Conservation (phyloP, 2,329 filamentous ascomycete species). For the Elsinoe ampelina region DNA sequence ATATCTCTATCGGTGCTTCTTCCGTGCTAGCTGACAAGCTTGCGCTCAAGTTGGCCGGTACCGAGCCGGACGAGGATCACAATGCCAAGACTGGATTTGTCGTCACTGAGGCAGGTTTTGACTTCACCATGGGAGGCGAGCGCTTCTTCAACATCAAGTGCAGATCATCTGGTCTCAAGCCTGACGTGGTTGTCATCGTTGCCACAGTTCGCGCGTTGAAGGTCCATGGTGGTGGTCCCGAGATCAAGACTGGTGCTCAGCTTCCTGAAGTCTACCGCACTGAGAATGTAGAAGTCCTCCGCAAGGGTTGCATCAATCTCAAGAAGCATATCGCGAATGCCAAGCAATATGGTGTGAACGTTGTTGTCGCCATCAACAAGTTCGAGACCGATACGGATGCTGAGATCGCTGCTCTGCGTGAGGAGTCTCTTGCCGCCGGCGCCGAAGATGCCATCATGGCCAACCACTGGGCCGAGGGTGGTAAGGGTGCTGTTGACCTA, state of each 20-base stretch:
- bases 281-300: conserved; percentile 87
- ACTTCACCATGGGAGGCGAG: conserved; percentile 99
- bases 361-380: conserved; percentile 95
- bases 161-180: conserved; percentile 81
- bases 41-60: conserved; percentile 89
- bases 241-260: conserved; percentile 76
- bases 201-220: conserved; percentile 93
- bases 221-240: conserved; percentile 92
- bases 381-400: conserved; percentile 90
- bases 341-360: conserved; percentile 78
- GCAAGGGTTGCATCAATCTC: conserved; percentile 84
- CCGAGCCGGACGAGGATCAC: conserved; percentile 82
- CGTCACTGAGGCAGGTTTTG: conserved; percentile 93
- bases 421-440: conserved; percentile 84
- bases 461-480: conserved; percentile 95
- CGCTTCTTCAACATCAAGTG: conserved; percentile 99
- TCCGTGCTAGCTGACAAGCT: conserved; percentile 92
- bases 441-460: conserved; percentile 88
- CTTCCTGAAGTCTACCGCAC: conserved; percentile 83
- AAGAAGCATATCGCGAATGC: conserved; percentile 93
- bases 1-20: conserved; percentile 95
- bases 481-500: conserved; percentile 78
- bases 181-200: conserved; percentile 89
- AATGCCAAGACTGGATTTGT: conserved; percentile 80
- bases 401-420: conserved; percentile 78